Percentiles rank a stretch among this genome's conserved stretches.
These are phyloP conservation scores for Boletus smithii DNA, from an alignment of 1,284 basidiomycete genomes.

Conservation along the genomic window DNA sequence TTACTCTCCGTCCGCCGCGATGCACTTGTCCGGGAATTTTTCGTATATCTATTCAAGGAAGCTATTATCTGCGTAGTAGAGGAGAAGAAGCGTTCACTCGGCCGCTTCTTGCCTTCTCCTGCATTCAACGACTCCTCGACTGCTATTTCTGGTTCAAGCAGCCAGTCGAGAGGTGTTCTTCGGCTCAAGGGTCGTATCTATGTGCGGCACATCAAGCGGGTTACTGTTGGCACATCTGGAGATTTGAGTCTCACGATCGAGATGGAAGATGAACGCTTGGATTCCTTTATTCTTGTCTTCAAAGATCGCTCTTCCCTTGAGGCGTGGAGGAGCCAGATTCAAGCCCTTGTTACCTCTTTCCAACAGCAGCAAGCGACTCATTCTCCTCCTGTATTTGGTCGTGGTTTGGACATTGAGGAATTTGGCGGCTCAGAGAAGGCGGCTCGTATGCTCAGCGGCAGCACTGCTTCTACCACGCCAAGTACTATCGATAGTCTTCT, in stretches of 20 bases:
- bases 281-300: conserved; percentile 94
- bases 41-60: conserved; percentile 94
- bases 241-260: conserved; percentile 90
- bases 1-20: conserved; percentile 85
- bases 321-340: conserved; percentile 81
- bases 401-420: conserved; percentile 62
- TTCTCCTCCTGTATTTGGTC: conserved; percentile 36
- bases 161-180: conserved; percentile 70
- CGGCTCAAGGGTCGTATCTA: conserved; percentile 94
- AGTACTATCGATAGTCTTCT: conserved; percentile 71
- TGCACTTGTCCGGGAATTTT: conserved; percentile 83
- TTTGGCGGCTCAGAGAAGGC: conserved; percentile 74
- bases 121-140: conserved; percentile 48
- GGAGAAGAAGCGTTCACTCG: conserved; percentile 81
- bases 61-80: conserved; percentile 96
- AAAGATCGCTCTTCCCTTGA: conserved; percentile 85
- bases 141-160: conserved; percentile 38
- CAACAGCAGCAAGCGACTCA: conserved; percentile 41
- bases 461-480: conserved; percentile 59
- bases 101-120: conserved; percentile 63
- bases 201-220: conserved; percentile 86
- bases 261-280: conserved; percentile 91
- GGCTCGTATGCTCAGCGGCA: conserved; percentile 73
- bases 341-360: conserved; percentile 66
- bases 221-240: conserved; percentile 72